These are phyloP conservation scores for Vanilla planifolia DNA, from an alignment of 106 monocot species.

Conservation along the genomic window DNA sequence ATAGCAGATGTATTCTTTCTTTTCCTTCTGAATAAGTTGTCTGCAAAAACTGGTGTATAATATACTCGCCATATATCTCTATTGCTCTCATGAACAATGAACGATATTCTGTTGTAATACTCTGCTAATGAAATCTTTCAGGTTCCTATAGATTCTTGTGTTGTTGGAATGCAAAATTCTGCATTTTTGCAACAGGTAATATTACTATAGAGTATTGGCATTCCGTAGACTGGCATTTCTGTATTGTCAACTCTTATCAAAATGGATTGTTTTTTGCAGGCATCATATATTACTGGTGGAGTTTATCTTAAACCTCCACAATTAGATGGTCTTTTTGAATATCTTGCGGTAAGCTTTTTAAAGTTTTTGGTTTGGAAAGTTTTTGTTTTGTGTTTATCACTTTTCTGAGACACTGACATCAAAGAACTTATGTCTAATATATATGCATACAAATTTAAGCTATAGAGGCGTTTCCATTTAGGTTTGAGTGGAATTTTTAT, in stretches of 20 bases:
- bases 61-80: background rate
- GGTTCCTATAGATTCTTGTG: slow-evolving; percentile 96
- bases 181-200: slow-evolving; percentile 96
- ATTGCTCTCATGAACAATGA: no score
- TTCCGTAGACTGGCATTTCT: background rate
- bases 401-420: background rate
- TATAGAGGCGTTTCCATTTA: no score
- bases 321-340: slow-evolving; percentile 84
- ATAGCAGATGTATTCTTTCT: background rate
- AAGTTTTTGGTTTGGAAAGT: no score
- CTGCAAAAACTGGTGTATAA: background rate
- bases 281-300: slow-evolving; percentile 97
- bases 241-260: background rate
- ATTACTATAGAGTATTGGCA: background rate
- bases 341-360: slow-evolving; percentile 56
- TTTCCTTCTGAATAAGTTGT: background rate
- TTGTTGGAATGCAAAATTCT: slow-evolving; percentile 78
- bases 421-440: background rate
- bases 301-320: slow-evolving; percentile 96
- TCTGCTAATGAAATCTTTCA: slow-evolving; percentile 18
- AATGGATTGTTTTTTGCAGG: slow-evolving; percentile 46
- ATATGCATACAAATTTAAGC: no score
- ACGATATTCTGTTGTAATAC: background rate
- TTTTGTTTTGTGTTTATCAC: slow-evolving; percentile 4
- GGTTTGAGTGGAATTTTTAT: no score